Conservation (phyloP, 805 yeast species). For the Candida germanica region DNA sequence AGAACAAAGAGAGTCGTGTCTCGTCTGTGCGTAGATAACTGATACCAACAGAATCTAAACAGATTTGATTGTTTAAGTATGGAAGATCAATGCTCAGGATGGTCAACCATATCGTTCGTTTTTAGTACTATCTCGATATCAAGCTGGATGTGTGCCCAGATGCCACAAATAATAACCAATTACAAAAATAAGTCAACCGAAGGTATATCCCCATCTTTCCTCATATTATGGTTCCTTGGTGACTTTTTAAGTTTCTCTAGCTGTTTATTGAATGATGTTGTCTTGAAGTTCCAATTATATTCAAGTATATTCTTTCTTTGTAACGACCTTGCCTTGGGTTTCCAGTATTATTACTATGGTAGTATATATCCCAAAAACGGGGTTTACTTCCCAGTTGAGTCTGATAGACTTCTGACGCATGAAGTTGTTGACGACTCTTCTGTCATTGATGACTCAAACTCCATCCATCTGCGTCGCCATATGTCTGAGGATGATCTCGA, state of each 20-base stretch:
- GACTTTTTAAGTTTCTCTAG: conserved; percentile 53
- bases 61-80: too few species aligned
- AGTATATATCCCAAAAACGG: conserved; percentile 28
- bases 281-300: conserved; percentile 36
- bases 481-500: conserved; percentile 17
- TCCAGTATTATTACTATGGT: conserved; percentile 41
- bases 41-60: too few species aligned
- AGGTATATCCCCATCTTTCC: conserved; percentile 61
- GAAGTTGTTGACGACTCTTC: conserved; percentile 54
- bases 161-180: conserved; percentile 66
- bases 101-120: conserved; percentile 20
- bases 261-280: conserved; percentile 37
- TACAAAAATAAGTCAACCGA: conserved; percentile 59
- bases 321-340: conserved; percentile 38
- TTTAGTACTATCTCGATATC: conserved; percentile 44
- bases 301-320: conserved; percentile 38
- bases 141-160: conserved; percentile 72
- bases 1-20: too few species aligned
- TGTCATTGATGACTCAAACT: not conserved
- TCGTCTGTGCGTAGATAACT: too few species aligned
- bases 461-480: not conserved
- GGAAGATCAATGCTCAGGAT: conserved; percentile 4
- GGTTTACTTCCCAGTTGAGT: conserved; percentile 10
- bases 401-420: conserved; percentile 33
- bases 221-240: conserved; percentile 64